phyloP scores from a whole-genome alignment of 768 basidiomycete genomes.

The Boletus vinaceobasis region DNA sequence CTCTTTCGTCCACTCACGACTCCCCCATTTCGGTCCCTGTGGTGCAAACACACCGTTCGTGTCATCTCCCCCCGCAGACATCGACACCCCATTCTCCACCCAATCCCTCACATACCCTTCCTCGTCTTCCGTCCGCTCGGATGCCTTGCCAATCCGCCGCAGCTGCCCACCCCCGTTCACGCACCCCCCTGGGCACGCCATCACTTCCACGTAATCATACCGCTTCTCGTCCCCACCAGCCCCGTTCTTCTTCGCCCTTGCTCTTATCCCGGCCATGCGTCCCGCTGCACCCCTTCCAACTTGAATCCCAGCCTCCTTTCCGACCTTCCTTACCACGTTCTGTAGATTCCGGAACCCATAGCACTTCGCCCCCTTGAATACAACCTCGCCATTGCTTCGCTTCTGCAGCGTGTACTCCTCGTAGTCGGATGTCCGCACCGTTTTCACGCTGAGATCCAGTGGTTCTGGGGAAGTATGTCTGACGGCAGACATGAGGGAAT shows the following conservation, averaged over 20 bases:
- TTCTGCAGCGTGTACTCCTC: conserved; percentile 64
- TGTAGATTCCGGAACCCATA: conserved; percentile 98
- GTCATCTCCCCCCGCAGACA: conserved; percentile 13
- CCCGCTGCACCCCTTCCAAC: conserved; percentile 71
- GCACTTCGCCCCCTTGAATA: conserved; percentile 93
- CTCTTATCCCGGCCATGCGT: conserved; percentile 26
- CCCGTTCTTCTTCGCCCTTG: conserved; percentile 33
- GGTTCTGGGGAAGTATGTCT: conserved; percentile 39
- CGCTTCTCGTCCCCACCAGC: conserved; percentile 39
- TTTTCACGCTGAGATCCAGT: conserved; percentile 50
- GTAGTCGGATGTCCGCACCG: conserved; percentile 71
- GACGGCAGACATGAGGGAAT: conserved; percentile 66
- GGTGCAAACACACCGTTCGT: neutral
- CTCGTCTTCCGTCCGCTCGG: conserved; percentile 41
- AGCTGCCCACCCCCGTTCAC: conserved; percentile 95
- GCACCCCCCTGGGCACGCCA: conserved; percentile 98
- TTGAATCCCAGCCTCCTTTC: conserved; percentile 75
- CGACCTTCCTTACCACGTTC: conserved; percentile 92
- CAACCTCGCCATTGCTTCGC: conserved; percentile 47
- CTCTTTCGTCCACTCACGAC: conserved; percentile 74
- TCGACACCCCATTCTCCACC: conserved; percentile 49
- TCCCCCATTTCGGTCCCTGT: conserved; percentile 69
- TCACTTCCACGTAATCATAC: conserved; percentile 94
- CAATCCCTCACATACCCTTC: conserved; percentile 69
- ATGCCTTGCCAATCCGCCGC: conserved; percentile 13